A percentile compares a stretch with the other conserved stretches of the same genome.
phyloP scores from a whole-genome alignment of 2,329 filamentous ascomycete species.

The Colletotrichum tanaceti region DNA sequence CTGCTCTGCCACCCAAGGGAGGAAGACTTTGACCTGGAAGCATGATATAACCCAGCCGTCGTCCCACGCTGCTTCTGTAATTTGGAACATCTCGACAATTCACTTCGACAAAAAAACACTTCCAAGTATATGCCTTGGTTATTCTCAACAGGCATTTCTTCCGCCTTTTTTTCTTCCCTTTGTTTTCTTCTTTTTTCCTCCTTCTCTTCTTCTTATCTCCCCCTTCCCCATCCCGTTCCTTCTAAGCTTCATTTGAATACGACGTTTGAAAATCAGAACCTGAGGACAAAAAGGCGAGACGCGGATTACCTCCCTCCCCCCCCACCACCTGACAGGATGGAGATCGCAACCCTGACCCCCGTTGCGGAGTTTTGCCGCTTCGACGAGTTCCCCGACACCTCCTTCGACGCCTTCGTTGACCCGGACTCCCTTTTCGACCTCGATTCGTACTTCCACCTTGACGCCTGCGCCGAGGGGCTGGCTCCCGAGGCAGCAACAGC shows the following conservation, averaged over 20 bases:
- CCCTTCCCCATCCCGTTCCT: no score
- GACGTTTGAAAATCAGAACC: no score
- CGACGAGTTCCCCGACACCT: neutral
- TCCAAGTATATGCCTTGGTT: neutral
- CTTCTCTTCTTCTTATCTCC: neutral
- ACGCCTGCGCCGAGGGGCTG: slow-evolving; percentile 22
- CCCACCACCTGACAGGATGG: neutral
- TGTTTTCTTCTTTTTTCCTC: neutral
- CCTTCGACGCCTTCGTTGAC: slow-evolving; percentile 11
- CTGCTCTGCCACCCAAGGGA: neutral
- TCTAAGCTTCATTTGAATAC: no score
- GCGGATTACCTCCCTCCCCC: no score
- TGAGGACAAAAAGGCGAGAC: neutral
- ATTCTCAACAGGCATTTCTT: neutral
- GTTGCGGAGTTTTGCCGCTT: neutral
- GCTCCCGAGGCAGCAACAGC: neutral
- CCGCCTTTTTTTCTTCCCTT: neutral
- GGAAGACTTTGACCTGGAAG: neutral
- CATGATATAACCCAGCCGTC: slow-evolving; percentile 3
- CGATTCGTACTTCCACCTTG: neutral
- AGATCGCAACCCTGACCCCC: neutral
- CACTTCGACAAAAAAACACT: neutral
- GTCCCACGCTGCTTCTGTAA: neutral
- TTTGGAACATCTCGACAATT: neutral
- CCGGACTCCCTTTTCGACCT: slow-evolving; percentile 19